Percentiles rank a stretch among this genome's conserved stretches.
These are phyloP conservation scores for Paramyrothecium roridum DNA, from an alignment of 2,329 filamentous ascomycete species.

Conservation along the genomic window DNA sequence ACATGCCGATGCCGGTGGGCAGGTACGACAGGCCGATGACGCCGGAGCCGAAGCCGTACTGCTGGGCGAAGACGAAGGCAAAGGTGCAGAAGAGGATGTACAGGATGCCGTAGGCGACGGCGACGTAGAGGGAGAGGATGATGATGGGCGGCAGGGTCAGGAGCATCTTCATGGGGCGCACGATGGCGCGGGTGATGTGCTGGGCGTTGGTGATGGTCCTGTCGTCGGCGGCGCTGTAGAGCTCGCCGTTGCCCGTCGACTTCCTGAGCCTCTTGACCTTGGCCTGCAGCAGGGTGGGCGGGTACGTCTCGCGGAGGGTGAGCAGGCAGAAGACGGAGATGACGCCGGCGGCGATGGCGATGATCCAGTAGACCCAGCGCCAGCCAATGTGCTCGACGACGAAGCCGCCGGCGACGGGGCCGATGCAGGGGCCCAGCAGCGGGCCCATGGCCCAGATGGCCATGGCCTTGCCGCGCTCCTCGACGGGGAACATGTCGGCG, in stretches of 20 bases:
- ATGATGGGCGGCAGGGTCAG: conserved; percentile 61
- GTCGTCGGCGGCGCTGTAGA: conserved; percentile 27
- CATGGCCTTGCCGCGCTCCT: conserved; percentile 60
- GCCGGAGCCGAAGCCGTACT: conserved; percentile 56
- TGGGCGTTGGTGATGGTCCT: conserved; percentile 9
- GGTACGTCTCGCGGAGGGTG: conserved; percentile 63
- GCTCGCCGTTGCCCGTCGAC: conserved; percentile 48
- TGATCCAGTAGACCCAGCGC: conserved; percentile 41
- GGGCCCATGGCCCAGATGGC: conserved; percentile 63
- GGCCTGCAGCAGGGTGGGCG: conserved; percentile 50
- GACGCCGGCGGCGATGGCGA: conserved; percentile 23
- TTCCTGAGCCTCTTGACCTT: conserved; percentile 56
- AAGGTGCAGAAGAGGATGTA: conserved; percentile 53
- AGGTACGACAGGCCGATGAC: conserved; percentile 33
- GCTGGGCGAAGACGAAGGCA: conserved; percentile 55
- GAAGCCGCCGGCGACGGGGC: conserved; percentile 42
- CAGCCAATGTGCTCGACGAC: conserved; percentile 39
- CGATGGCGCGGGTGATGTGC: conserved; percentile 50
- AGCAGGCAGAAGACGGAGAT: conserved; percentile 26
- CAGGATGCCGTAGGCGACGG: conserved; percentile 60
- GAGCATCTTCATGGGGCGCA: conserved; percentile 63
- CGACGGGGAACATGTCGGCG: conserved; percentile 58
- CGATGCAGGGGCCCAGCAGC: conserved; percentile 54
- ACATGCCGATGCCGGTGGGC: conserved; percentile 20
- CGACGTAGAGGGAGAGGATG: conserved; percentile 61